Conservation (phyloP, 2,329 filamentous ascomycete species). For the Ophiocordyceps camponoti-leonardi region DNA sequence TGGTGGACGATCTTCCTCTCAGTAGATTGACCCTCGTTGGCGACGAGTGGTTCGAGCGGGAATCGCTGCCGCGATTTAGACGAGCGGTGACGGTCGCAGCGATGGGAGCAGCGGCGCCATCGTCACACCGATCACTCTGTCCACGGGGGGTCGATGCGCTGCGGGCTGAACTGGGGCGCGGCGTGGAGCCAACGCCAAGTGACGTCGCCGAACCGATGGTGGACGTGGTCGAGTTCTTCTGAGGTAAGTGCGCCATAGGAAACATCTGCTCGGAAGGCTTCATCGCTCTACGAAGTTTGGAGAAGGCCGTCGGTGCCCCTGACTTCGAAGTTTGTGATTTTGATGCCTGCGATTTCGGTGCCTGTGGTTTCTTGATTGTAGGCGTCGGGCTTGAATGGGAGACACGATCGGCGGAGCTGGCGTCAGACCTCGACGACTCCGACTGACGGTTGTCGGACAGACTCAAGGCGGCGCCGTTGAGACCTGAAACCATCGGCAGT, state of each 20-base stretch:
- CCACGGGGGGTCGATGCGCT: constrained; percentile 11
- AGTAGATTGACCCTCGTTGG: constrained; percentile 43
- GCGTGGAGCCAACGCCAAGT: constrained; percentile 16
- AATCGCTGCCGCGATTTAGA: constrained; percentile 16
- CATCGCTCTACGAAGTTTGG: constrained; percentile 62
- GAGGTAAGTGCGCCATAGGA: constrained; percentile 69
- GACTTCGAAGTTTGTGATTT: constrained; percentile 29
- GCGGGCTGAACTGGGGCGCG: constrained; percentile 17
- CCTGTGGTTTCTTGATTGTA: constrained; percentile 41
- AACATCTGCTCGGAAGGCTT: constrained; percentile 65
- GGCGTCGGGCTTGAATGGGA: constrained; percentile 40
- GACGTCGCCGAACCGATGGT: constrained; percentile 22
- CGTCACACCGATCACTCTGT: constrained; percentile 6
- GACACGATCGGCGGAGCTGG: constrained; percentile 53
- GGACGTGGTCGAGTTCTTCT: constrained; percentile 31
- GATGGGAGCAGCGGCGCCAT: constrained; percentile 1
- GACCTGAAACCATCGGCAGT: constrained; percentile 3
- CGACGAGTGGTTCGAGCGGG: constrained; percentile 48
- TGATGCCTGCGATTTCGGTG: constrained; percentile 28
- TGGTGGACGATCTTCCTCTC: constrained; percentile 71
- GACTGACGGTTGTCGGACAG: constrained; percentile 25
- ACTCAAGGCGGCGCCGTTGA: constrained; percentile 27
- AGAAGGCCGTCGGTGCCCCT: constrained; percentile 55
- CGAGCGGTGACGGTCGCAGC: constrained; percentile 26
- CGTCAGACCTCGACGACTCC: constrained; percentile 83